Evolutionary conservation across 2,329 filamentous ascomycete species (phyloP), one percentile per base, ranked within the genome.

Genomic region (Claviceps monticola): DNA sequence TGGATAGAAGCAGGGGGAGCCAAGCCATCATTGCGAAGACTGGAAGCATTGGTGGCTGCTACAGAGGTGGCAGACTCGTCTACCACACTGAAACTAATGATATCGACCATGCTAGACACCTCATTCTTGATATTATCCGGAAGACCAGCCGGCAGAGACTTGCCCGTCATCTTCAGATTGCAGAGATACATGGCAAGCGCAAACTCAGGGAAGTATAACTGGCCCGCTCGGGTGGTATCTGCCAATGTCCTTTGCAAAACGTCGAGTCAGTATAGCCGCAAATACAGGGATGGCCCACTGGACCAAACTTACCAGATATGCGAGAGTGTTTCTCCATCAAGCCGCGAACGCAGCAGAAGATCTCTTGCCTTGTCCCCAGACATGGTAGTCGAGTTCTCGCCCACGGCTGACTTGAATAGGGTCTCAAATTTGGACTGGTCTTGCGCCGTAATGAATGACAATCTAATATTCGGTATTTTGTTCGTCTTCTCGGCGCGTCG

Each of bases 61-160:
- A 72, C 70, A n/a, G 76, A 67, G 19, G 76, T 69, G 42, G 64
- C 63, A 5, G 70, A 72, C 29, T 91, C 84, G 57, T 98, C 93
- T 0, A 80, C 82, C 23, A 96, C 79, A 59, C 84, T 88, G 65
- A 98, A 98, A 54, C 89, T 95, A 64, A 98, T 98, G 52, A 98
- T 98, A 64, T 98, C 93, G 42, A 98, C 93, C 90, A 98, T 97
- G 69, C 93, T 95, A 3, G 91, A 97, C 17, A 98, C 93, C 67
- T 98, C 93, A 61, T 98, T 98, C 71, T 83, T 86, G 57, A 98
- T 83, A 54, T 81, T 84, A 36, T 96, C 89, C 0, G 93, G 93
- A 9, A 98, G 74, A 5, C 64, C 67, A 2, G 75, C 63, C 0
- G 93, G 93, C 23, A 98, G 69, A 0, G 83, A 74, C 68, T 95